Conservation (phyloP, 2,329 filamentous ascomycete species). For the Paraphaeosphaeria minitans region DNA sequence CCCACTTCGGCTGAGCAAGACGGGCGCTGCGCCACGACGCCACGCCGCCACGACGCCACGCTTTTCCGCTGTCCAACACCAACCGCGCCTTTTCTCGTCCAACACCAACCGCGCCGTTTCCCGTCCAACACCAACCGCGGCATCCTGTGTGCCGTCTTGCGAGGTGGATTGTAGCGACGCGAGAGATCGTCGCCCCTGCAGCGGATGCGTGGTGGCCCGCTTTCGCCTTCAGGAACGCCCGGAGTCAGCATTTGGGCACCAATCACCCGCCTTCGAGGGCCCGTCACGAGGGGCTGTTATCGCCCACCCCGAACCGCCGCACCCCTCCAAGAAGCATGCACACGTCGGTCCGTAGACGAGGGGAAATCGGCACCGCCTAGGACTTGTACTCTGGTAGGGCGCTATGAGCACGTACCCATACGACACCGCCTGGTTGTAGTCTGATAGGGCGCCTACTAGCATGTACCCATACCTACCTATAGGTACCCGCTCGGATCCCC, state of each 20-base stretch:
- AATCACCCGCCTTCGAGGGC: neutral
- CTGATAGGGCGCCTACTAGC: too few species aligned
- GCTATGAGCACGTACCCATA: too few species aligned
- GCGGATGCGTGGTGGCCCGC: conserved; percentile 37
- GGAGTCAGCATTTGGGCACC: neutral
- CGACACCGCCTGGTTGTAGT: too few species aligned
- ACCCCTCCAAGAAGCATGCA: neutral
- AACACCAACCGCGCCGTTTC: too few species aligned
- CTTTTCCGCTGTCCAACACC: neutral
- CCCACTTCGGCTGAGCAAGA: neutral
- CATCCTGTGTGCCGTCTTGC: conserved; percentile 7
- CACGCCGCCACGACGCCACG: conserved; percentile 12
- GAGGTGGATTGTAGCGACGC: conserved; percentile 14
- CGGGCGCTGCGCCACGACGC: conserved; percentile 13
- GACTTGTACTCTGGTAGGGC: neutral
- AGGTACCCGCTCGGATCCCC: too few species aligned
- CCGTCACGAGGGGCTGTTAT: neutral
- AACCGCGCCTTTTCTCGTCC: too few species aligned
- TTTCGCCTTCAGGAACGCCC: conserved; percentile 32
- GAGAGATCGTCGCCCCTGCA: conserved; percentile 37
- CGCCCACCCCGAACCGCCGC: conserved; percentile 1
- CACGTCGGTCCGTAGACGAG: neutral
- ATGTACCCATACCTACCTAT: too few species aligned
- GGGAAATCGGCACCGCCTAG: neutral
- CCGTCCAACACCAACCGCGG: conserved; percentile 11